Base-by-base conservation (phyloP, 1,284 basidiomycete species). In the Schizophyllum commune region DNA sequence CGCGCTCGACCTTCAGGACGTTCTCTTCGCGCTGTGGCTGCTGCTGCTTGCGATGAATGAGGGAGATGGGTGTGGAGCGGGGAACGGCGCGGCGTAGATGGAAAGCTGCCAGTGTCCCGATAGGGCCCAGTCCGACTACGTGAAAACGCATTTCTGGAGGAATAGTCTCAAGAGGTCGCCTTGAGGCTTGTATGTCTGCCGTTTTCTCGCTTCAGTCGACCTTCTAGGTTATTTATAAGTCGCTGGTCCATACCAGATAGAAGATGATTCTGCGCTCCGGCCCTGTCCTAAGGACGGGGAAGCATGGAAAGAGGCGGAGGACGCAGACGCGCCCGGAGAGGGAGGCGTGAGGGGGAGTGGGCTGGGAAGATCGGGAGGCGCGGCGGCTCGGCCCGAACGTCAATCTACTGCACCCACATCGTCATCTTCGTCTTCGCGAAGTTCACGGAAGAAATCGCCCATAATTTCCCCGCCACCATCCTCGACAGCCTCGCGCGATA, bases 81-180 rank as follows among this genome's bases (percentile, higher is more conserved):
- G 80, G 80, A 47, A 89, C 76, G 62, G 77, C 73, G 54, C 79
- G 77, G 51, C 91, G 85, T 56, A 96, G 81, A 71, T 95, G 83
- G 70, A 90, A 84, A 13, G 93, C 83, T 65, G 96, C 67, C 63
- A 96, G 84, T 32, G 85, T 84, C 63, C 94, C 94, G 66, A 96
- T 83, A 58, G 92, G 80, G 60, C 92, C 92, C 64, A 92, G 74
- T 68, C 92, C 89, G 64, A 91, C 79, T 65, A 90, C 72, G 77
- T 91, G 87, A 70, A 89, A 82, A 66, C 81, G 85, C 89, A 92
- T 91, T 64, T 60, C 61, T 64, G 61, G 62, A 56, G 62, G 56
- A 63, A 61, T 66, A 65, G 22, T 34, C 59, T 56, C 58, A 60
- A 3, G 17, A 13, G 17, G 39, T 9, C 9, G 9, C 39, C 39